Evolutionary conservation across 768 basidiomycete species (phyloP), one percentile per base, ranked within the genome.

Genomic region (Cystofilobasidium macerans): DNA sequence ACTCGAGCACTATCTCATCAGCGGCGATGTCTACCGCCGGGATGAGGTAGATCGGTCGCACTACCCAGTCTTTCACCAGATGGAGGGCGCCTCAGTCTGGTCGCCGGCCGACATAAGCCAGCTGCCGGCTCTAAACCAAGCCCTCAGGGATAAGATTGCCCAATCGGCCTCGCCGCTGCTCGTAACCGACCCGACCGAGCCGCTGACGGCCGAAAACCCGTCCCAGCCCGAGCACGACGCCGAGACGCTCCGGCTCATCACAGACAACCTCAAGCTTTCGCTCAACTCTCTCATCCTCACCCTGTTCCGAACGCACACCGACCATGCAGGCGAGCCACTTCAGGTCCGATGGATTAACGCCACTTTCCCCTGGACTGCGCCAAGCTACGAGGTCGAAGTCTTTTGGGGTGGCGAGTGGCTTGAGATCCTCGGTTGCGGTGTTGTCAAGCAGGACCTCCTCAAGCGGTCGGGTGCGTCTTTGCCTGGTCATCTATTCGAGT

Each of bases 51-150:
- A 99, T 78, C 82, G 83, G 16, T 88, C 87, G 12, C 95, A 99
- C 74, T 95, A 97, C 75, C 95, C 95, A 7, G 89, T 95, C 42
- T 99, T 99, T 74, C 95, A 99, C 77, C 95, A 99, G 78, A 89
- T 95, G 78, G 95, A 99, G 74, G 95, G 94, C 35, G 90, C 92
- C 16, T 79, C 84, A 36, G 84, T 97, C 63, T 89, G 91, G 74
- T 70, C 74, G 11, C 58, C 69, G 0, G 32, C 81, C 38, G 81
- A 83, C 28, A 79, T 86, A 62, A 81, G 84, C 63, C 53, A 64
- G 1, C 80, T 93, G 24, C 79, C 83, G 59, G 82, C 83, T 69
- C 84, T 92, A 72, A 97, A 90, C 70, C 82, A 76, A 43, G 77
- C 79, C 45, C 80, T 95, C 36, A 78, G 80, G 35, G 76, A 75